Percentiles rank a stretch among this genome's conserved stretches.
phyloP scores from a whole-genome alignment of 345 rosid genomes.

The Gossypium rotundifolium region DNA sequence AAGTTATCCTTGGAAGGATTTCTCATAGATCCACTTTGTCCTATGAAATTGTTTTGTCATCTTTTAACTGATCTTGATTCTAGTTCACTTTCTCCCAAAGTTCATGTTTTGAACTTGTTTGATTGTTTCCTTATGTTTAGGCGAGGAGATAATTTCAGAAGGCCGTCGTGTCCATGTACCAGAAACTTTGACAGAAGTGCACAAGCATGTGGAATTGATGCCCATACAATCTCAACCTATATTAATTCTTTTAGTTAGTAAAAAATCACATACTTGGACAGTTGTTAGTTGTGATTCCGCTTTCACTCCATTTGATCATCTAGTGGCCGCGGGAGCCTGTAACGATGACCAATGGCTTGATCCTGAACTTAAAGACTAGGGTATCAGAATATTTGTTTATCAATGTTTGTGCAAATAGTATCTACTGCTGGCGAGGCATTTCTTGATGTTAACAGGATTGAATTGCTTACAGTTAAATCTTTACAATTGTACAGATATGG shows the following conservation, averaged over 20 bases:
- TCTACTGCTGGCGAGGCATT: background rate
- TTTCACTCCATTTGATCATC: too few relatives aligned
- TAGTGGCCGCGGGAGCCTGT: too few relatives aligned
- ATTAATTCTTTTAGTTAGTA: conserved; percentile 78
- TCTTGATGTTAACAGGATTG: background rate
- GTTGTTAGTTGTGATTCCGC: too few relatives aligned
- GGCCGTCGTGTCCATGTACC: conserved; percentile 88
- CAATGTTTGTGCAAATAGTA: background rate
- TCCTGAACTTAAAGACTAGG: background rate
- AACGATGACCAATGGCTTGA: too few relatives aligned
- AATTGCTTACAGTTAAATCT: background rate
- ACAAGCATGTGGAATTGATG: conserved; percentile 62
- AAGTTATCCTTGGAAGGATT: background rate
- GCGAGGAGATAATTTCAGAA: conserved; percentile 94
- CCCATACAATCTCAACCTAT: conserved; percentile 59
- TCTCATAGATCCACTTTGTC: background rate
- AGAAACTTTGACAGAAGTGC: conserved; percentile 64
- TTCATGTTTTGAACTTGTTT: background rate
- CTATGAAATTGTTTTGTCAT: background rate
- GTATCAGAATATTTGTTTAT: background rate
- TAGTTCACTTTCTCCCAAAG: background rate
- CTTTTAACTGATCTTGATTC: background rate
- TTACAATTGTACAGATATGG: conserved; percentile 48
- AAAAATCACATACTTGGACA: background rate
- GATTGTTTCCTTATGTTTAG: conserved; percentile 22